Conservation (phyloP, 495 filamentous ascomycete genomes). For the Entonaema liquescens region DNA sequence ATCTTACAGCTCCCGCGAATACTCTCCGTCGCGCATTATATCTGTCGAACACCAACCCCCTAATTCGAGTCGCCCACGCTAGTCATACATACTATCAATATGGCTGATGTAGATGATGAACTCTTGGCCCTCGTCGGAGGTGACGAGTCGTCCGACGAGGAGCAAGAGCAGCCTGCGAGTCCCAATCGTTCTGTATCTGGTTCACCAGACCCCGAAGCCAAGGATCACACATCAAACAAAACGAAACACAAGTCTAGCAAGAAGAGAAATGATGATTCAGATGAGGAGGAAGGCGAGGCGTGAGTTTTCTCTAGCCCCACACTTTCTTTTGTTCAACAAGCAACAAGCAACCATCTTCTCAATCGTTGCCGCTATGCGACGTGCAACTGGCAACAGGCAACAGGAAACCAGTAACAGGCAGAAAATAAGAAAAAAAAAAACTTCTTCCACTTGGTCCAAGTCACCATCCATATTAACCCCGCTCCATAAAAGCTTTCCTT, state of each 20-base stretch:
- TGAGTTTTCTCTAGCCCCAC: conserved; percentile 60
- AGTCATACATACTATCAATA: conserved; percentile 38
- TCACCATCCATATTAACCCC: background rate
- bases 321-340: background rate
- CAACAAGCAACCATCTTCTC: background rate
- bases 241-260: conserved; percentile 55
- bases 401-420: background rate
- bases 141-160: conserved; percentile 61
- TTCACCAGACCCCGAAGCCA: conserved; percentile 45
- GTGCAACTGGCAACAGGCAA: no score
- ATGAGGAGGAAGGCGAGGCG: conserved; percentile 85
- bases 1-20: background rate
- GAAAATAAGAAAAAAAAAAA: background rate
- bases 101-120: conserved; percentile 86
- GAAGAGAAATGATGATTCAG: conserved; percentile 67
- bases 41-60: background rate
- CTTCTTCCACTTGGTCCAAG: background rate
- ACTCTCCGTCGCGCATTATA: background rate
- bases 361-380: background rate
- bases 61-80: background rate
- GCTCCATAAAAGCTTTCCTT: background rate
- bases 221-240: conserved; percentile 56
- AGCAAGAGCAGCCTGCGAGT: conserved; percentile 51
- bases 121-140: conserved; percentile 85
- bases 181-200: conserved; percentile 50